A percentile compares a stretch with the other conserved stretches of the same genome.
Evolutionary conservation across 2,329 filamentous ascomycete species (phyloP).

Genomic region (Aureobasidium leucospermi): DNA sequence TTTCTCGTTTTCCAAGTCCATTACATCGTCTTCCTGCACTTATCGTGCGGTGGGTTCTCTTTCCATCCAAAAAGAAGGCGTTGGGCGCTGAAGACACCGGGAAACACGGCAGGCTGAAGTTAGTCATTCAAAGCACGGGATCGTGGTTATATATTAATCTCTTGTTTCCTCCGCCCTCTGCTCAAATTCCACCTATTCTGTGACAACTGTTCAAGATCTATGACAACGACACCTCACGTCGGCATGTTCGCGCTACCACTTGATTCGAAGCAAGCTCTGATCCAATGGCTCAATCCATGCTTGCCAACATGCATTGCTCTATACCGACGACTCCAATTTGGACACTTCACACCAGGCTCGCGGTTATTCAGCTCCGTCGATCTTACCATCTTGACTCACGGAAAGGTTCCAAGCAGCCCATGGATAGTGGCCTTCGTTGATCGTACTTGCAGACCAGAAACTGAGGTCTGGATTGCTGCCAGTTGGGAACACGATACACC

Average conservation of each 20-base stretch:
- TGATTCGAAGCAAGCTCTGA: constrained; percentile 23
- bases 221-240: neutral
- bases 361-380: constrained; percentile 36
- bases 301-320: constrained; percentile 55
- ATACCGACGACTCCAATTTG: constrained; percentile 56
- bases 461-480: constrained; percentile 56
- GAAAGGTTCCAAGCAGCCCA: neutral
- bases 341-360: constrained; percentile 37
- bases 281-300: constrained; percentile 42
- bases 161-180: neutral
- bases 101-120: neutral
- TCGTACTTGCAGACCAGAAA: constrained; percentile 53
- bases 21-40: neutral
- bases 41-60: neutral
- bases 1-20: constrained; percentile 1
- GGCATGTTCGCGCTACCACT: neutral
- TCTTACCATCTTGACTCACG: neutral
- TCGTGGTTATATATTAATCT: neutral
- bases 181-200: neutral
- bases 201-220: neutral
- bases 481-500: constrained; percentile 21
- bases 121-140: neutral
- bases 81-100: neutral
- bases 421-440: constrained; percentile 57
- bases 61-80: neutral